A percentile compares a stretch with the other conserved stretches of the same genome.
These are phyloP conservation scores for Arthrobotrys pseudoclavata DNA, from an alignment of 2,329 filamentous ascomycete genomes.

Conservation along the genomic window DNA sequence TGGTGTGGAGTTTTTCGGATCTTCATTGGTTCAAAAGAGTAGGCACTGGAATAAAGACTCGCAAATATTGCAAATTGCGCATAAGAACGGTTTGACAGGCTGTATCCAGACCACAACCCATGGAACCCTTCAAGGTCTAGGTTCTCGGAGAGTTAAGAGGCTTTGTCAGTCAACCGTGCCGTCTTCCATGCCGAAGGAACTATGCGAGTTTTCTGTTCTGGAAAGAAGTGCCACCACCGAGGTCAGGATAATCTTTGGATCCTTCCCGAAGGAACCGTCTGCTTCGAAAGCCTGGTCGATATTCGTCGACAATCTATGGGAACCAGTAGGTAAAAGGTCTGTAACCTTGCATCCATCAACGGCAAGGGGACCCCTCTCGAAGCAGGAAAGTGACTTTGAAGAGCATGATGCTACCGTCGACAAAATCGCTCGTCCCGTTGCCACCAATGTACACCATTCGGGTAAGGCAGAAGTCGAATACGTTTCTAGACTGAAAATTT, in stretches of 20 bases:
- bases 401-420: constrained; percentile 31
- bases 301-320: constrained; percentile 56
- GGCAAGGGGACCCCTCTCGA: constrained; percentile 40
- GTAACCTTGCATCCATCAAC: constrained; percentile 20
- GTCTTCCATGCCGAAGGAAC: constrained; percentile 51
- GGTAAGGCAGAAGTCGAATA: constrained; percentile 47
- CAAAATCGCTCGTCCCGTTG: constrained; percentile 60
- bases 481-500: constrained; percentile 27
- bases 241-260: constrained; percentile 57
- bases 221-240: constrained; percentile 53
- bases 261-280: constrained; percentile 60
- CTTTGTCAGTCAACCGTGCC: constrained; percentile 55
- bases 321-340: constrained; percentile 39
- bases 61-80: constrained; percentile 54
- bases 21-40: constrained; percentile 55
- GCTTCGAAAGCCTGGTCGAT: constrained; percentile 54
- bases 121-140: constrained; percentile 52
- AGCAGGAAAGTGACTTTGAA: constrained; percentile 49
- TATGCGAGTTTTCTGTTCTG: constrained; percentile 59
- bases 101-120: constrained; percentile 55
- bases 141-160: constrained; percentile 59
- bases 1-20: constrained; percentile 59
- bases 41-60: constrained; percentile 30
- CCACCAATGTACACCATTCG: constrained; percentile 33
- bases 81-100: constrained; percentile 60